Conservation (phyloP, 306 rosid genomes). For the Gynostemma pentaphyllum region DNA sequence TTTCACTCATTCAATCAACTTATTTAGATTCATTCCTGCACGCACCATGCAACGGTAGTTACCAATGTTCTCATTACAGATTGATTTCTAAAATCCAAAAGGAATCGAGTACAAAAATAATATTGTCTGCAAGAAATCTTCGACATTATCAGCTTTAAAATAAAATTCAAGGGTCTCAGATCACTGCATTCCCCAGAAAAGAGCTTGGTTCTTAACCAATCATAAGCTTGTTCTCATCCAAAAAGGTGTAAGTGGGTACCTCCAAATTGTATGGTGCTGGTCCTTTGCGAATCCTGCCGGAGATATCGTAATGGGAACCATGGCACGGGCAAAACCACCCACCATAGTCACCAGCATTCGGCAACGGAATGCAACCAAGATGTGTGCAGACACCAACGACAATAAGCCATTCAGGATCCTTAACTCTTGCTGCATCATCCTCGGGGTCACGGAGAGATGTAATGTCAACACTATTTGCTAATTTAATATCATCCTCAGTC, state of each 20-base stretch:
- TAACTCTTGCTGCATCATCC: constrained; percentile 56
- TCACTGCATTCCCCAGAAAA: background rate
- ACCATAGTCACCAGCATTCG: constrained; percentile 80
- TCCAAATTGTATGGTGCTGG: constrained; percentile 86
- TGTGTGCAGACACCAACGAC: constrained; percentile 85
- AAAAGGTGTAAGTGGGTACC: constrained; percentile 68
- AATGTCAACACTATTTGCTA: constrained; percentile 68
- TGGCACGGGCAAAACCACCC: constrained; percentile 97
- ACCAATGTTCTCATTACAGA: no score
- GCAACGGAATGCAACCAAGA: constrained; percentile 84
- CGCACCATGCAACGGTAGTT: no score
- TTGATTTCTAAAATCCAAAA: background rate
- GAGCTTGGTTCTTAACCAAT: constrained; percentile 37
- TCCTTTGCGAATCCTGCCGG: constrained; percentile 80
- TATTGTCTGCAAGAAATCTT: constrained; percentile 31
- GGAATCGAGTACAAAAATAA: constrained; percentile 11
- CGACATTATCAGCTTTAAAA: constrained; percentile 37
- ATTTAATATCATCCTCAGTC: constrained; percentile 59
- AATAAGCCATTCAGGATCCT: constrained; percentile 76
- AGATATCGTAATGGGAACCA: constrained; percentile 76
- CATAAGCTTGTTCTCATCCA: constrained; percentile 57
- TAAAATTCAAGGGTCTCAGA: constrained; percentile 3
- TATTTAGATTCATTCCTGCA: no score
- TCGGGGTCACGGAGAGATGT: constrained; percentile 75
- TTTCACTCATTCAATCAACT: background rate